Evolutionary conservation across 2,329 filamentous ascomycete genomes (phyloP), one percentile per base, ranked within the genome.

Genomic region (Penicillium nordicum): DNA sequence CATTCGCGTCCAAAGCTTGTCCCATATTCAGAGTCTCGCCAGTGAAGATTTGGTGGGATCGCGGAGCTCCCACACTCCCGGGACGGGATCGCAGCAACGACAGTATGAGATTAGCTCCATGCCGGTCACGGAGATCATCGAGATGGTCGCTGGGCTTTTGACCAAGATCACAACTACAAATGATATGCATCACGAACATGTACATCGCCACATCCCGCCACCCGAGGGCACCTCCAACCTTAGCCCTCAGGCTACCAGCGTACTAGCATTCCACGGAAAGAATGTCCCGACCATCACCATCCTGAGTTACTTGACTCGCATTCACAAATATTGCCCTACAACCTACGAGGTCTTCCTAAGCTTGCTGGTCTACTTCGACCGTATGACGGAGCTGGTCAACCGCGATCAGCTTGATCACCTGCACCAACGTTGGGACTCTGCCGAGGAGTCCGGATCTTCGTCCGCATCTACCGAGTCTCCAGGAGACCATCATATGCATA

Each of bases 131-230:
- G 93, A 99, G 70, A 90, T 99, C 65, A 99, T 99, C 71, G 93
- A 97, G 75, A 97, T 99, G 94, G 94, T 99, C 4, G 94, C 94
- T 5, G 94, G 92, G 7, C 82, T 99, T 25, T 80, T 99, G 60
- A 96, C 93, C 55, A 97, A 97, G 74, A 99, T 99, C 67, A 97
- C 94, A 6, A 91, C 90, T 4, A 97, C 93, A 55, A 99, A 99
- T 71, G 94, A 99, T 72, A 79, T 88, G 50, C 92, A 97, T 72
- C 93, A 97, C 74, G 91, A 97, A 71, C 89, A 92, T 61, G 76
- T 96, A 63, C 91, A 97, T 74, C 85, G 91, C 54, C 83, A 86
- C 58, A 84, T 89, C 58, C 83, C 85, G 5, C 79, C 84, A 9
- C 78, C 84, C 5, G 85, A 84, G 62, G 81, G 80, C 44, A 78